Evolutionary conservation across 306 rosid genomes (phyloP), one percentile per base, ranked within the genome.

Genomic region (Vachellia pachyceras): DNA sequence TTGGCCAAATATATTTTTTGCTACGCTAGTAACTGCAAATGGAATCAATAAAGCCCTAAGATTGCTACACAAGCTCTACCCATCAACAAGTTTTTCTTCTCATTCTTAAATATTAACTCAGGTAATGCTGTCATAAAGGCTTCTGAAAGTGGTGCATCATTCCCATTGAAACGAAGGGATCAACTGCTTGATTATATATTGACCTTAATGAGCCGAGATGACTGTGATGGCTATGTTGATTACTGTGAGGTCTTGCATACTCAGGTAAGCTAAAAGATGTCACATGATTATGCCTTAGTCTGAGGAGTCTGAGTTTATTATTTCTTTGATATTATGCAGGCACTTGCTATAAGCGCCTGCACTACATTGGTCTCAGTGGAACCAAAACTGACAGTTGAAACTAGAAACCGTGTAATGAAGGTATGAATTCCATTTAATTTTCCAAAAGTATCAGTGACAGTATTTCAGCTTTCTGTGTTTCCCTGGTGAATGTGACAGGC

Each of bases 41-140:
- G 73, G 49, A 67, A 39, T 11, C 18, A 25, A 60, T 23, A 39
- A 67, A 67, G 49, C 40, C 15, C 46, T n/a, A 67, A 40, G 72
- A 40, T 40, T 40, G 29, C 49, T 18, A 39, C 4, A 67, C 45
- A 40, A 39, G 49, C 29, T 39, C 49, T 12, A 18, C 25, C 20
- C 8, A 7, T 18, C 40, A n/a, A 40, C 49, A 40, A 17, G 14
- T 67, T 69, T 65, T 42, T 69, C 54, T 10, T 69, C 10, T 41
- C 18, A 44, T 41, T 61, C n/a, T 61, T 61, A 12, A 29, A 29
- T 23, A 69, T 42, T 75, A 46, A 63, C 65, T 77, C 82, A 95
- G 99, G 97, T 73, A 89, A 92, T 77, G 99, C 99, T 76, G 99
- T 95, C 87, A 93, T 95, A 73, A 93, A 88, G 81, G 97, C 99